Percentiles rank a stretch among this genome's conserved stretches.
These are phyloP conservation scores for Myriosclerotinia scirpicola DNA, from an alignment of 2,329 filamentous ascomycete genomes.

Conservation along the genomic window DNA sequence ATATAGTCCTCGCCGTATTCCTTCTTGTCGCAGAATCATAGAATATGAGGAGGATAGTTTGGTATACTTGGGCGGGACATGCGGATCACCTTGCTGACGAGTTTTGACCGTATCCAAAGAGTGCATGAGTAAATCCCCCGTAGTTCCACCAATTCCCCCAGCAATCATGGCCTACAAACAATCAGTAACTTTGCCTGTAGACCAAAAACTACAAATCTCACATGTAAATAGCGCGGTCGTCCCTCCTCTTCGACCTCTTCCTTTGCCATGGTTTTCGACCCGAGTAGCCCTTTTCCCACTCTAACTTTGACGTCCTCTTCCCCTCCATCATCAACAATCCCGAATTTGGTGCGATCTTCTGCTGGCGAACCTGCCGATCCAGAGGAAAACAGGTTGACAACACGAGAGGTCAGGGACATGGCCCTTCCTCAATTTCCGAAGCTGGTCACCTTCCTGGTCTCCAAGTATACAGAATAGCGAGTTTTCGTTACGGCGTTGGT, in stretches of 20 bases:
- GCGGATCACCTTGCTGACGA: slow-evolving; percentile 92
- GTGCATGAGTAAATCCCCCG: slow-evolving; percentile 97
- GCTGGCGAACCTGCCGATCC: slow-evolving; percentile 33
- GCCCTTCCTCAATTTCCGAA: slow-evolving; percentile 42
- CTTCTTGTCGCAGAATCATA: slow-evolving; percentile 92
- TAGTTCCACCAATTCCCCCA: slow-evolving; percentile 87
- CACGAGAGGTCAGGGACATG: slow-evolving; percentile 59
- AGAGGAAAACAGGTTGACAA: slow-evolving; percentile 53
- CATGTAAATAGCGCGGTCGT: slow-evolving; percentile 63
- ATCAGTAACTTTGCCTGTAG: slow-evolving; percentile 29
- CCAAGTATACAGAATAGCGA: not conserved
- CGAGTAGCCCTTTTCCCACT: slow-evolving; percentile 32
- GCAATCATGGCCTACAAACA: slow-evolving; percentile 81
- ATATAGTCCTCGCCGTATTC: slow-evolving; percentile 80
- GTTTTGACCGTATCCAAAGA: slow-evolving; percentile 98
- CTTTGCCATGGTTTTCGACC: slow-evolving; percentile 37
- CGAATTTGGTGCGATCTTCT: slow-evolving; percentile 36
- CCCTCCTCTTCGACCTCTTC: slow-evolving; percentile 50
- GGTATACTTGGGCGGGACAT: slow-evolving; percentile 88
- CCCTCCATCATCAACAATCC: slow-evolving; percentile 43
- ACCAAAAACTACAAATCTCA: slow-evolving; percentile 40
- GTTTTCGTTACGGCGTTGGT: slow-evolving; percentile 8
- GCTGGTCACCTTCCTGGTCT: slow-evolving; percentile 13
- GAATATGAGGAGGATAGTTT: slow-evolving; percentile 88
- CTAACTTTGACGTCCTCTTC: slow-evolving; percentile 39